Percentiles rank a stretch among this genome's conserved stretches.
phyloP scores from a whole-genome alignment of 2,329 filamentous ascomycete species.

The Epichloe baconii region DNA sequence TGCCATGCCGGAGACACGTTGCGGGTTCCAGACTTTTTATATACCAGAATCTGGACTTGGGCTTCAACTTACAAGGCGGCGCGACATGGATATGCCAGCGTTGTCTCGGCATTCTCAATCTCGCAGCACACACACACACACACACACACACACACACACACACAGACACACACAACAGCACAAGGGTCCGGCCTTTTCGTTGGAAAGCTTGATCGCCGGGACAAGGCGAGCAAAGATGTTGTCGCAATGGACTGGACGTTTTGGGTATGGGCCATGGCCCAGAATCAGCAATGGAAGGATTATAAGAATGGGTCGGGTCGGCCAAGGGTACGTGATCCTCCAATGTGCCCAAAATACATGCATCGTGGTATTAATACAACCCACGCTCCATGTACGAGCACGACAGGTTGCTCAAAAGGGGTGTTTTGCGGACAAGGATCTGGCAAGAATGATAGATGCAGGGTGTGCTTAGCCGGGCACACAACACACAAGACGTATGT shows the following conservation, averaged over 20 bases:
- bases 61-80: background rate
- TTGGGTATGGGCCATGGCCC: background rate
- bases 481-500: background rate
- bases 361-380: background rate
- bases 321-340: background rate
- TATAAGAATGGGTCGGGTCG: constrained; percentile 1
- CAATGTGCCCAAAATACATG: background rate
- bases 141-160: background rate
- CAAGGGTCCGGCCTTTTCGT: background rate
- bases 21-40: background rate
- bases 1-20: background rate
- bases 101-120: constrained; percentile 4
- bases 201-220: constrained; percentile 1
- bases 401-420: background rate
- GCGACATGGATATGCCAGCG: background rate
- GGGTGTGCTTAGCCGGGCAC: background rate
- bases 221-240: background rate
- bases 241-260: background rate
- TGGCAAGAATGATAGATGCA: background rate
- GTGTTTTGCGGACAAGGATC: background rate
- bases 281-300: background rate
- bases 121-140: background rate
- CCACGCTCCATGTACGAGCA: background rate
- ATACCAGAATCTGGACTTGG: background rate
- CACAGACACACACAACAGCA: background rate